Percentiles rank a stretch among this genome's conserved stretches.
phyloP scores from a whole-genome alignment of 1,139 yeast species.

The Suhomyces yuchorum region DNA sequence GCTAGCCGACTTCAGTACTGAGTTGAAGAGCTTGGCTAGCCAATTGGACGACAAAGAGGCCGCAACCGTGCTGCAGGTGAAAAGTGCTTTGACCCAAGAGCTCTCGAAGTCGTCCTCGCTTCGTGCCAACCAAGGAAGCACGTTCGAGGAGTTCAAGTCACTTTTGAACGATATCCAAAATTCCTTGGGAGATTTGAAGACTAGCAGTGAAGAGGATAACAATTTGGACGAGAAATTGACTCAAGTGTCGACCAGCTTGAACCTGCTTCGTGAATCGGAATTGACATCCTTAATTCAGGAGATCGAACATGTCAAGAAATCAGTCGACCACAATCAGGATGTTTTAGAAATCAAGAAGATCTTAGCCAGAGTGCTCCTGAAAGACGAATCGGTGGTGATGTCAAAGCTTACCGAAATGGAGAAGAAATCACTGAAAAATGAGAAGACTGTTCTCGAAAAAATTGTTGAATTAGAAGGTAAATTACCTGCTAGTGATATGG shows the following conservation, averaged over 20 bases:
- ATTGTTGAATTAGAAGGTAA: slow-evolving; percentile 8
- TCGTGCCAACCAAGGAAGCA: background rate
- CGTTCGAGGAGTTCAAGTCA: background rate
- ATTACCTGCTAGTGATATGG: slow-evolving; percentile 21
- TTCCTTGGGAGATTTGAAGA: background rate
- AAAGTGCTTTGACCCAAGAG: background rate
- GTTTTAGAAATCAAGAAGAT: slow-evolving; percentile 7
- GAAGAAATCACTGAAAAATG: slow-evolving; percentile 12
- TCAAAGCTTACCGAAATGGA: slow-evolving; percentile 10
- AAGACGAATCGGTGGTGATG: slow-evolving; percentile 7
- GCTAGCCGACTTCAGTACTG: slow-evolving; percentile 13
- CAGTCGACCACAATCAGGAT: slow-evolving; percentile 4
- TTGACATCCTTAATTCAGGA: background rate
- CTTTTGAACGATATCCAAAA: background rate
- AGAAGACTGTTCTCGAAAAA: slow-evolving; percentile 2
- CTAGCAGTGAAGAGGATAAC: background rate
- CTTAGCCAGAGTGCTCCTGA: slow-evolving; percentile 6
- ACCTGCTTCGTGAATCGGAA: background rate
- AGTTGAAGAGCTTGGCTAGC: background rate
- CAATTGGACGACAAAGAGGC: background rate
- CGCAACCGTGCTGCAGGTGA: background rate
- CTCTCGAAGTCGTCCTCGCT: background rate
- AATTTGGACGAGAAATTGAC: background rate
- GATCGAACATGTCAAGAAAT: background rate
- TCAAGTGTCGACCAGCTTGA: background rate